Evolutionary conservation across 2,329 filamentous ascomycete genomes (phyloP), one percentile per base, ranked within the genome.

Genomic region (Chaetomiaceae sp.): DNA sequence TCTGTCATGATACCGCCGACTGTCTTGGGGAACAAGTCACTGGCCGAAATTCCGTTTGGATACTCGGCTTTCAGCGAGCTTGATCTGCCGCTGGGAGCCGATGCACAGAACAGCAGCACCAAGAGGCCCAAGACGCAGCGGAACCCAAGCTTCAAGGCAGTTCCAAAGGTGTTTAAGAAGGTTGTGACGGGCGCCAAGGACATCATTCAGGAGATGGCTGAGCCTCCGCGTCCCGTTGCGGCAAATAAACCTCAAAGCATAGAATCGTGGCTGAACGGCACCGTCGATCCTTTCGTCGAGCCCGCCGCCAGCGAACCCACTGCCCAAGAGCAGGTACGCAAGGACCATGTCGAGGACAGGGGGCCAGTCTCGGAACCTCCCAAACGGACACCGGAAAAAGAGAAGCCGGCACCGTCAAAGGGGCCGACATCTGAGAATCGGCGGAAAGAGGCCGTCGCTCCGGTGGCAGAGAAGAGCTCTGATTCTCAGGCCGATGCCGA

Each of bases 21-120:
- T 34, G 59, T 68, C 7, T 64, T 74, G 4, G 73, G 71, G 30
- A 60, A 59, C 51, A 80, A 80, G 56, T 77, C 78, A 2, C 62
- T 83, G 30, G 79, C 78, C 14, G 80, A 84, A 33, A 79, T 85
- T 43, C 81, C 81, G 0, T 77, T 83, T 62, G 82, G 82, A 5
- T 78, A 79, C 55, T 85, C 82, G 16, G 82, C 82, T n/a, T 85
- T 85, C 58, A 85, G 79, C 57, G 80, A 81, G 59, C 69, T 85
- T 6, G 81, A 84, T 47, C 64, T 85, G 1, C 74, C 80, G 1
- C 61, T 76, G 1, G 71, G 73, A 17, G 72, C 73, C 5, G 69
- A 76, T 47, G 68, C 72, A n/a, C 66, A 68, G 23, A 73, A 70
- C 50, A 65, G 63, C 50, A 64, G 62, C 51, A 60, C 64, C 33